Evolutionary conservation across 257 asterid species (phyloP).

Genomic region (Phtheirospermum japonicum): DNA sequence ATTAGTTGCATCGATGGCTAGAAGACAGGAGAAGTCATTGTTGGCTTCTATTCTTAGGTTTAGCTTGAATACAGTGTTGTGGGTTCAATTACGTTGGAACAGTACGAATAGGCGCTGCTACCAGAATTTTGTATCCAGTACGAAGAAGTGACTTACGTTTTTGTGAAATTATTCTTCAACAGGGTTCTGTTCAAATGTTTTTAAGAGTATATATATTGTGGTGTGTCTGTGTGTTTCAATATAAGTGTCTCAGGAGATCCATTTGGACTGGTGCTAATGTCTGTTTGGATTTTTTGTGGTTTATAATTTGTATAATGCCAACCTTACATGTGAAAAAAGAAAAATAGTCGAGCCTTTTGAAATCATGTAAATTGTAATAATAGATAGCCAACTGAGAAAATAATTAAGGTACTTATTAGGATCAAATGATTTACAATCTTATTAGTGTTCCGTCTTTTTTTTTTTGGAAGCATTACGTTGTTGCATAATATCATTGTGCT

Average conservation of each 20-base stretch:
- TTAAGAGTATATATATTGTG: background rate
- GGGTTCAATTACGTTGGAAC: slow-evolving; percentile 18
- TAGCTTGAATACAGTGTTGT: slow-evolving; percentile 22
- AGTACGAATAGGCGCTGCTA: slow-evolving; percentile 13
- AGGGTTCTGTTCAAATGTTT: background rate
- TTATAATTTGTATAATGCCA: background rate
- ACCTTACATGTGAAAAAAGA: no score
- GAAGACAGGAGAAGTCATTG: slow-evolving; percentile 9
- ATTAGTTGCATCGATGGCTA: slow-evolving; percentile 22
- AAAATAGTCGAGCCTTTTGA: no score
- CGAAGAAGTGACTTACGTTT: slow-evolving; percentile 1
- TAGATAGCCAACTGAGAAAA: no score
- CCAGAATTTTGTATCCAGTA: slow-evolving; percentile 23
- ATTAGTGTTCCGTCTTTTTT: no score
- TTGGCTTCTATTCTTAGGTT: slow-evolving; percentile 20
- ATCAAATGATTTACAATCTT: no score
- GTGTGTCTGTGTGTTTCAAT: background rate
- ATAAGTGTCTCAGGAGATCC: background rate
- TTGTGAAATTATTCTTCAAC: background rate
- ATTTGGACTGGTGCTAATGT: background rate
- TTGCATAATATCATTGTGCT: no score
- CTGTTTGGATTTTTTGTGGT: background rate
- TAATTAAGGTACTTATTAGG: no score
- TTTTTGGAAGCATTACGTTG: no score
- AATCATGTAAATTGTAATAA: no score